Evolutionary conservation across 148 eudicot genomes (phyloP), one percentile per base, ranked within the genome.

Genomic region (Camellia lanceoleosa): DNA sequence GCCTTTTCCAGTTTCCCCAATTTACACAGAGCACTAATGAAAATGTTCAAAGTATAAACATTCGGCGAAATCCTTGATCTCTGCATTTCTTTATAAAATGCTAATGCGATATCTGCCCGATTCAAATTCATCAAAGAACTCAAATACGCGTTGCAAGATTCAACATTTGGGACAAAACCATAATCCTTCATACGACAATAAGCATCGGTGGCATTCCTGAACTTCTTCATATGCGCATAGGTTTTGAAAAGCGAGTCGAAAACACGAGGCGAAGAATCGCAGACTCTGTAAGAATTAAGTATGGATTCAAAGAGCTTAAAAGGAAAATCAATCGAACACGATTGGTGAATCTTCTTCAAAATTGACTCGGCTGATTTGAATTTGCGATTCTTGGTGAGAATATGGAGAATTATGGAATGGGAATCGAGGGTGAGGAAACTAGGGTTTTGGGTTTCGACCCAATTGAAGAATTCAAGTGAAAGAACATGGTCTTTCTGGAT

Each of bases 391-490:
- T 89, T 91, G 15, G 95, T 91, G 77, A 94, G 82, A 71, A 92
- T 81, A 76, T 92, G 98, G 18, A 92, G 85, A 59, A 92, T 82
- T 68, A 94, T 88, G 10, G 91, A 90, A 75, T 77, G 78, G 23
- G 89, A 84, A 58, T 94, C 94, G 30, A 95, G 94, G 69, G 85
- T 91, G 47, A 79, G 89, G 16, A 83, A 80, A 80, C 18, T 80
- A 51, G 91, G 89, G 23, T 89, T 88, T 65, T 85, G 83, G 19
- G 47, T 62, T 18, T 85, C 72, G 74, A 88, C 88, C 97, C 98
- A 93, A 41, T 85, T 89, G 86, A 88, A 93, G 84, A 93, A 95
- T 78, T 91, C 94, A 63, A 79, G 85, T 0, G 98, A 92, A 83
- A 94, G 84, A 38, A 93, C 91, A 80, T 81, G 85, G 81, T 94